Base-by-base conservation (phyloP, 805 yeast species). In the Myxozyma kluyveri region DNA sequence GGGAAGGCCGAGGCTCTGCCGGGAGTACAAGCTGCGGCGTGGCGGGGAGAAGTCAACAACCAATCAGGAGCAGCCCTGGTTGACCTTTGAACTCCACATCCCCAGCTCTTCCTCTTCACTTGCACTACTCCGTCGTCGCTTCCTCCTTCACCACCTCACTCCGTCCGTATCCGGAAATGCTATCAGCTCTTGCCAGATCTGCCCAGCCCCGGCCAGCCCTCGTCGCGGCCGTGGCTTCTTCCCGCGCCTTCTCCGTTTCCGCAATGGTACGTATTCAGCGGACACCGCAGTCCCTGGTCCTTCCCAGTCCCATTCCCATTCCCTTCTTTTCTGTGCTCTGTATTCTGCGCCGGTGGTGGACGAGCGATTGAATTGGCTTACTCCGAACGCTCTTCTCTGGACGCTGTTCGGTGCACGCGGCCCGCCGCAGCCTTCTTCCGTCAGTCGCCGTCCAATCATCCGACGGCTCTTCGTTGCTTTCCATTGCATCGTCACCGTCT, bases 161-260 rank as follows among this genome's bases (percentile, higher is more conserved):
- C 22, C 23, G 40, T 26, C 3, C 5, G 17, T 40, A 23, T 23
- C 47, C 33, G 47, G 27, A 29, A 40, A 38, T 23, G 32, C 41
- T 22, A 26, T 12, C 22, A 40, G 35, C 41, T 42, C 33, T 35
- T 42, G 47, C 32, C 47, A 26, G 39, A 32, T 21, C 40, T 31
- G 47, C 26, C 47, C 41, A 21, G 47, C 39, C 7, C 39, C 47
- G 19, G 12, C n/a, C 42, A 40, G 39, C 40, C 18, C 3, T 4
- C 33, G 27, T 17, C 39, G 38, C 46, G 27, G n/a, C 24, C 38
- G 38, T 27, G 17, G 10, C 37, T 33, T 18, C 27, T 27, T 32
- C 40, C 18, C 47, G 41, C 45, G n/a, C 45, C 24, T 44, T 44
- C 41, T 33, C 47, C 32, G 47, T 35, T 35, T 21, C 47, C 17